phyloP scores from a whole-genome alignment of 306 rosid species.

The Quercus engelmannii region DNA sequence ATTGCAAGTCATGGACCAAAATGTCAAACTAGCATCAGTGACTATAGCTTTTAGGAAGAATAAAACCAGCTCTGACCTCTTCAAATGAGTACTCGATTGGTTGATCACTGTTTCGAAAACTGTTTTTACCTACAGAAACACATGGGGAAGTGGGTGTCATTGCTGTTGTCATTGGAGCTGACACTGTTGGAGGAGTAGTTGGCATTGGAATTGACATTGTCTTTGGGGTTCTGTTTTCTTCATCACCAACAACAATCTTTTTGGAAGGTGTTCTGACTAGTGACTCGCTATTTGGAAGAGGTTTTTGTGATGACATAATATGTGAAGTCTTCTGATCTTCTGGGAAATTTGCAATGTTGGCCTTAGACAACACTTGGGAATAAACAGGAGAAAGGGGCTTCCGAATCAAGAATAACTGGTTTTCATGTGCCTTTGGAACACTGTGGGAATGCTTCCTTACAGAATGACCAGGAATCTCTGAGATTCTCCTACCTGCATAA shows the following conservation, averaged over 20 bases:
- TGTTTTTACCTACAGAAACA: constrained; percentile 5
- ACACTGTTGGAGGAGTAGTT: constrained; percentile 49
- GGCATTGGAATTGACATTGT: constrained; percentile 37
- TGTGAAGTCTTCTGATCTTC: constrained; percentile 21
- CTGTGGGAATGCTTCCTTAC: constrained; percentile 18
- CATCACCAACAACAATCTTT: constrained; percentile 23
- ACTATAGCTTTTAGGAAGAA: constrained; percentile 20
- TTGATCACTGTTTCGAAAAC: constrained; percentile 14
- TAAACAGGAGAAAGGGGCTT: constrained; percentile 63
- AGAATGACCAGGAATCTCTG: constrained; percentile 30
- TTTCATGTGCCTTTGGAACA: constrained; percentile 24
- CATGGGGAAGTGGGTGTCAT: constrained; percentile 45
- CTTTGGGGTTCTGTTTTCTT: constrained; percentile 48
- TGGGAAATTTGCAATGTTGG: constrained; percentile 31
- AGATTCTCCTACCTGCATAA: constrained; percentile 35
- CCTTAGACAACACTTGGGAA: constrained; percentile 30
- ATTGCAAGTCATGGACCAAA: not conserved
- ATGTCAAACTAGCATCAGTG: constrained; percentile 17
- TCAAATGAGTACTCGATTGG: constrained; percentile 56
- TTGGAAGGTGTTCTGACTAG: constrained; percentile 41
- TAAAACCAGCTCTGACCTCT: constrained; percentile 53
- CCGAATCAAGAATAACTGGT: constrained; percentile 30
- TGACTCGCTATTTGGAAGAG: constrained; percentile 8
- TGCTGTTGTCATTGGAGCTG: constrained; percentile 38
- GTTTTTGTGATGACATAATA: not conserved